A percentile compares a stretch with the other conserved stretches of the same genome.
Evolutionary conservation across 78 protist species (phyloP).

Genomic region (Dictyostelium discoideum): DNA sequence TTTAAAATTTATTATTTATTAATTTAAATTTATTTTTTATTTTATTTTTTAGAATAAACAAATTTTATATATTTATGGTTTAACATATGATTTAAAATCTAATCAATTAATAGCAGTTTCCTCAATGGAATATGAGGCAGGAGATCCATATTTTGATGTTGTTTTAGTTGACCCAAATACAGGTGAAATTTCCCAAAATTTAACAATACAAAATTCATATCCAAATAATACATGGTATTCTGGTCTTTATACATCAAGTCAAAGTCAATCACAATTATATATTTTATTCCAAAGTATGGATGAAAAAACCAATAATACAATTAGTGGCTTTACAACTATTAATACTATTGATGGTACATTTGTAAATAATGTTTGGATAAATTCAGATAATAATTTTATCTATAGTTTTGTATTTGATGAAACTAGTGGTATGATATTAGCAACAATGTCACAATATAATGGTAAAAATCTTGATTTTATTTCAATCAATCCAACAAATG

Average conservation of each 20-base stretch:
- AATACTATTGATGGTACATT: background rate
- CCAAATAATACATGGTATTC: constrained; percentile 33
- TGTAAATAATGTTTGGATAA: background rate
- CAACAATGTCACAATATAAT: background rate
- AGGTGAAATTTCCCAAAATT: constrained; percentile 29
- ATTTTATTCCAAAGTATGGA: constrained; percentile 20
- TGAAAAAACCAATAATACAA: constrained; percentile 20
- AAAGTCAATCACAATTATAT: background rate
- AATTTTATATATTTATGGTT: constrained; percentile 15
- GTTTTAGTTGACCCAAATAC: constrained; percentile 33
- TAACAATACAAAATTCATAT: background rate
- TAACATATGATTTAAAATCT: constrained; percentile 47
- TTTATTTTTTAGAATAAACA: constrained; percentile 14
- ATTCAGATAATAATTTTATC: constrained; percentile 1
- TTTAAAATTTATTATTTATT: background rate
- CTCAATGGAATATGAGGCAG: constrained; percentile 19
- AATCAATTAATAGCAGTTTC: constrained; percentile 40
- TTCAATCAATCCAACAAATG: constrained; percentile 35
- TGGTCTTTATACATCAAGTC: constrained; percentile 44
- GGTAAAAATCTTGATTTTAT: constrained; percentile 19
- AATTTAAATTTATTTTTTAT: background rate
- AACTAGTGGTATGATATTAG: background rate
- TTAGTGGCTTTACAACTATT: constrained; percentile 19
- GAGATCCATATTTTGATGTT: constrained; percentile 32
- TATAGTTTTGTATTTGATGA: constrained; percentile 12